Percentiles rank a stretch among this genome's conserved stretches.
phyloP scores from a whole-genome alignment of 2,329 filamentous ascomycete genomes.

The Emmonsia crescens region DNA sequence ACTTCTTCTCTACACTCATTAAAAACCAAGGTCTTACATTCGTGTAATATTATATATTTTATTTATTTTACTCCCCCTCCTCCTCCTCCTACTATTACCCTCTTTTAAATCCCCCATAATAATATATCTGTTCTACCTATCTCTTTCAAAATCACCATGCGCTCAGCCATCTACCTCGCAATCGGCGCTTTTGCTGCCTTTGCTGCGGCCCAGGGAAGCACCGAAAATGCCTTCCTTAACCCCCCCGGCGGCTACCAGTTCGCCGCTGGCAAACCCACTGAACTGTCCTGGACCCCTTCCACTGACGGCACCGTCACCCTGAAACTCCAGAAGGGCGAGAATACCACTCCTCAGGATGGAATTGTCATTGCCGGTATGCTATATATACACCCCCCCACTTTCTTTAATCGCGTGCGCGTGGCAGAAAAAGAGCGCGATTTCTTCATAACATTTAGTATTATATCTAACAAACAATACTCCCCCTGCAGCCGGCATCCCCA shows the following conservation, averaged over 20 bases:
- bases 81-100: not conserved
- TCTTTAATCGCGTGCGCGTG: too few relatives aligned
- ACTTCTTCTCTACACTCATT: not conserved
- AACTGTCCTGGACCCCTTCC: constrained; percentile 40
- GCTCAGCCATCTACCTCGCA: constrained; percentile 32
- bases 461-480: not conserved
- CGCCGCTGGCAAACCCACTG: constrained; percentile 36
- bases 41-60: not conserved
- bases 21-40: not conserved
- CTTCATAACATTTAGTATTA: too few relatives aligned
- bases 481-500: constrained; percentile 35
- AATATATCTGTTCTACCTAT: not conserved
- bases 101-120: not conserved
- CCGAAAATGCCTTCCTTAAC: constrained; percentile 40
- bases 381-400: too few relatives aligned
- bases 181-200: constrained; percentile 37
- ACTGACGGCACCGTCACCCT: constrained; percentile 43
- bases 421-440: too few relatives aligned
- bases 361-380: constrained; percentile 35
- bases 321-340: constrained; percentile 37
- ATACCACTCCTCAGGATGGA: constrained; percentile 31
- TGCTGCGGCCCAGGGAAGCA: constrained; percentile 29
- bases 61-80: constrained; percentile 3
- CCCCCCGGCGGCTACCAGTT: constrained; percentile 34
- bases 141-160: constrained; percentile 34